These are phyloP conservation scores for Neoconidiobolus thromboides DNA, from an alignment of 371 early-diverging fungal genomes.

Conservation along the genomic window DNA sequence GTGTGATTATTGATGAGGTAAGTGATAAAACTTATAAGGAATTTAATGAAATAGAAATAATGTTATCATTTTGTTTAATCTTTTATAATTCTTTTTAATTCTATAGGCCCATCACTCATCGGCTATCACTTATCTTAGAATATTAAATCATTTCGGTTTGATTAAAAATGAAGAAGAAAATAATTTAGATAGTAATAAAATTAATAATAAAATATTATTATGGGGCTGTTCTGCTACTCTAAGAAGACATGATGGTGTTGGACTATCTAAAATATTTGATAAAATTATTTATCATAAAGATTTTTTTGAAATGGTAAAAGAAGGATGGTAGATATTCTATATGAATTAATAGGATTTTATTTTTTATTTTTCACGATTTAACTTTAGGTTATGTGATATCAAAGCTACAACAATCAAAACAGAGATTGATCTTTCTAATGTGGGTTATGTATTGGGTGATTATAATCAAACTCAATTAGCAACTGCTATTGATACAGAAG, in stretches of 20 bases:
- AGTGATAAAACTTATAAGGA: not conserved
- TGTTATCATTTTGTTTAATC: not conserved
- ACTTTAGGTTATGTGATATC: conserved; percentile 39
- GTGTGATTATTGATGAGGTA: conserved; percentile 74
- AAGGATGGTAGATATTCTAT: conserved; percentile 29
- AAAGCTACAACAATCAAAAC: conserved; percentile 45
- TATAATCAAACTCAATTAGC: conserved; percentile 35
- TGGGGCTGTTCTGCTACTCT: conserved; percentile 93
- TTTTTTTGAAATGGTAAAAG: conserved; percentile 63
- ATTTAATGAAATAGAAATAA: not conserved
- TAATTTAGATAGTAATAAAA: not conserved
- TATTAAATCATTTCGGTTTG: conserved; percentile 51
- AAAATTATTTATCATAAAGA: conserved; percentile 50
- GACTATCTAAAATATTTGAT: conserved; percentile 46
- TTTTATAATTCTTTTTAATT: no score
- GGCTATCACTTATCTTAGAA: conserved; percentile 44
- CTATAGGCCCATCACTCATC: conserved; percentile 74
- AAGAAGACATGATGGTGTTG: conserved; percentile 61
- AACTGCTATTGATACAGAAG: conserved; percentile 33
- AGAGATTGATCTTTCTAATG: conserved; percentile 23
- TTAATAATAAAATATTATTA: conserved; percentile 22
- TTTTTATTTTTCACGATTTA: not conserved
- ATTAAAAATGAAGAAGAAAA: conserved; percentile 1
- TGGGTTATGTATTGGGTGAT: conserved; percentile 31
- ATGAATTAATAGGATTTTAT: not conserved